Base-by-base conservation (phyloP, 495 filamentous ascomycete genomes). In the Aspergillus cristatus region DNA sequence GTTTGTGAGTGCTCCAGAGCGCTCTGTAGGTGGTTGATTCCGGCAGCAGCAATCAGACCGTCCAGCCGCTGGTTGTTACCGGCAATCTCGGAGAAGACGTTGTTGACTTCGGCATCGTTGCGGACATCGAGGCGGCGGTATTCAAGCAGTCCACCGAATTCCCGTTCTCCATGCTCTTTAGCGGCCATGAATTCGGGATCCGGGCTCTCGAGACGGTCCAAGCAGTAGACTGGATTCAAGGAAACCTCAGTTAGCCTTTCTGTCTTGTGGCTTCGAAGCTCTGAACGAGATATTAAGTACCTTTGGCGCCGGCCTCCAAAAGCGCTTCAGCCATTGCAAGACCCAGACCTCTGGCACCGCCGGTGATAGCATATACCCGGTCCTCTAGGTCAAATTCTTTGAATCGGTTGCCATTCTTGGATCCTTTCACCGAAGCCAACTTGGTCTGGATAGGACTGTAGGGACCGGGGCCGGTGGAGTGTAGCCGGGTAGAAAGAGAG, bases 1-100 rank as follows among this genome's bases (percentile, higher is more conserved):
- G 72, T 70, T 2, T 72, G 71, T 8, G 72, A 73, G 55, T 86
- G 84, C 35, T 85, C 77, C 36, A 86, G 61, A 1, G 82, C 79
- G 3, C 70, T 51, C 7, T 78, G 79, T 47, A 86, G 78, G 51
- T 87, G 80, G 55, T 87, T 81, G 49, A 86, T 80, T 6, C 81
- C 82, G 2, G 84, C 86, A 8, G 84, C 84, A n/a, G 84, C 84
- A 42, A 93, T 75, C 18, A 91, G 57, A 1, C 86, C 86, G 51
- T 91, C 84, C 11, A 91, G 46, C 3, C 78, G 71, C 25, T 65
- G 34, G 41, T 78, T 50, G 35, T 69, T 57, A 3, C 60, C 54
- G 0, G 75, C 74, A 42, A 86, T 83, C 3, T 48, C 37, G 7
- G 53, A 57, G 22, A 84, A 72, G 13, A 69, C 50, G 26, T 42